Evolutionary conservation across 2,329 filamentous ascomycete species (phyloP), one percentile per base, ranked within the genome.

Genomic region (Pezicula carpinea): DNA sequence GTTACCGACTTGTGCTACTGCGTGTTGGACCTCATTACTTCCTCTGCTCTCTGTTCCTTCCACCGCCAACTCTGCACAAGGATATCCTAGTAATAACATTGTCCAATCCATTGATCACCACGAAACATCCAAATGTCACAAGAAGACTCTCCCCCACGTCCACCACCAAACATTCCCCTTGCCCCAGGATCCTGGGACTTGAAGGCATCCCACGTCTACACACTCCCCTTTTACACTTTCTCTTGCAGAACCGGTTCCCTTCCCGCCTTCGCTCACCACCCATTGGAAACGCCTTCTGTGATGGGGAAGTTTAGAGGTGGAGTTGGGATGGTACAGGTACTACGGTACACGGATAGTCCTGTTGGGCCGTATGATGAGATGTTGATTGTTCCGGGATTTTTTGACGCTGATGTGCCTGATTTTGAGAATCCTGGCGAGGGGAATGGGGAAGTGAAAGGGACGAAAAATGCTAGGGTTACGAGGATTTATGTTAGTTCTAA

Each of bases 321-420:
- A 0, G 50, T 76, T 6, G 65, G 69, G 51, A 71, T 73, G 63
- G 61, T 77, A 14, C 74, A 77, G 59, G 59, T 79, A 45, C 65
- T 79, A 23, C 68, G 75, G 7, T 79, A 79, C 56, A 64, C 59
- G 1, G 67, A 75, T 17, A 73, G 69, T 4, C 75, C 75, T 0
- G 74, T 75, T 3, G 76, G 76, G 0, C 67, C 74, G 0, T 79
- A 80, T 48, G 76, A 79, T 52, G 76, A 79, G 59, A 57, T 79
- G 46, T 60, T 75, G 21, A 54, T 78, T 23, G 59, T 68, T 2
- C 75, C 76, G 0, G 75, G 76, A 1, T 64, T 57, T 31, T 76
- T 72, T 49, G 64, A 66, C 13, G 72, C 72, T 29, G 26, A 29
- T 11, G 26, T 29, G 10, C 26, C 26, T 5, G 43, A 44, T 6